Evolutionary conservation across 2,329 filamentous ascomycete genomes (phyloP), one percentile per base, ranked within the genome.

Genomic region (Pyrenophora teres): DNA sequence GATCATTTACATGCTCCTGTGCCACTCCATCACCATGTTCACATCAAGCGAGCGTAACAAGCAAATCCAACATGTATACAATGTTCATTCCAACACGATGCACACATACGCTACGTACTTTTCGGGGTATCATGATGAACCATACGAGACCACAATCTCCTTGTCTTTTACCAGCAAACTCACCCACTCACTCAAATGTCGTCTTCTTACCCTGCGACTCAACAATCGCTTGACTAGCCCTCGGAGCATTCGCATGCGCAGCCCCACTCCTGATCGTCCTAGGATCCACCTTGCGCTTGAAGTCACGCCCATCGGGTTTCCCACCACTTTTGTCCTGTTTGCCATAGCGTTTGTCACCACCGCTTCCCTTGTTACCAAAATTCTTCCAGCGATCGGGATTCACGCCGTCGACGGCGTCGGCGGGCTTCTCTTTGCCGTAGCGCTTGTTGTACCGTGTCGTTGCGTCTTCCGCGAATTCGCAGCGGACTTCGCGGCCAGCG

Each of bases 381-480:
- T 59, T 64, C 59, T 51, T 71, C 64, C 46, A 63, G 27, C 67
- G 53, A 30, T 65, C 62, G 32, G 67, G 66, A 32, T 70, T 64
- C 1, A 67, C 64, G 2, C 77, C 80, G 10, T 68, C 62, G 10
- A 63, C 56, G 4, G 61, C 57, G 13, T 59, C 65, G 12, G 39
- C 46, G 31, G 59, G 64, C 27, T 81, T 82, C 35, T 87, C 87
- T 73, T 92, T 93, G 59, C 90, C 89, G 69, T 89, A 97, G 1
- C 94, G 85, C 81, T 97, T 99, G 79, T 93, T 93, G 76, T 99
- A 99, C 51, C 94, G 81, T 30, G 85, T 85, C 63, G 90, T 86
- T 52, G 92, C 86, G 73, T 97, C 94, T 77, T 99, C 94, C 16
- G 94, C 94, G 66, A 93, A 92, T 73, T 99, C 93, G 72, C 94